Percentiles rank a stretch among this genome's conserved stretches.
Evolutionary conservation across 441 rosid species (phyloP).

Genomic region (Brassica hybrid): DNA sequence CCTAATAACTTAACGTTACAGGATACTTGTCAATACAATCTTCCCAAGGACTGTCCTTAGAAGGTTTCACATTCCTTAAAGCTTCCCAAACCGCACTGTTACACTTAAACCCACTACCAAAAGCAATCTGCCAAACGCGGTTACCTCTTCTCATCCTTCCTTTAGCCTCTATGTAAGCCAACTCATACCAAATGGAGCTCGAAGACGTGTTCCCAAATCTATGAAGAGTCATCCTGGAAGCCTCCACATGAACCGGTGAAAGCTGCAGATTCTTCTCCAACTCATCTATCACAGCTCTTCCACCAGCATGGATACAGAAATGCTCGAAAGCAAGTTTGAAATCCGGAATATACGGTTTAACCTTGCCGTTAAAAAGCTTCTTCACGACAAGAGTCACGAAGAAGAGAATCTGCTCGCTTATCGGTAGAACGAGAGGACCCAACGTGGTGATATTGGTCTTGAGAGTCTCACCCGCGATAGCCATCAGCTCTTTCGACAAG

Average conservation of each 20-base stretch:
- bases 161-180: conserved; percentile 68
- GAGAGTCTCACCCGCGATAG: conserved; percentile 73
- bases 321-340: conserved; percentile 79
- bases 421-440: conserved; percentile 75
- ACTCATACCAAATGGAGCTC: conserved; percentile 82
- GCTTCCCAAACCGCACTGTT: conserved; percentile 83
- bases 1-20: conserved; percentile 50
- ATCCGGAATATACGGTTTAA: conserved; percentile 74
- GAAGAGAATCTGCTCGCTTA: conserved; percentile 78
- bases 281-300: conserved; percentile 82
- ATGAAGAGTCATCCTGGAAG: conserved; percentile 78
- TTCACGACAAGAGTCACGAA: conserved; percentile 59
- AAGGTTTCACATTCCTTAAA: conserved; percentile 57
- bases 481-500: conserved; percentile 73
- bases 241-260: conserved; percentile 65
- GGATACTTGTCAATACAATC: conserved; percentile 69
- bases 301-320: conserved; percentile 80
- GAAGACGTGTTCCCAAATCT: conserved; percentile 81
- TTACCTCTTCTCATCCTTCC: conserved; percentile 63
- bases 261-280: conserved; percentile 79
- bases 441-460: conserved; percentile 73
- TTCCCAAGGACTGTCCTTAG: conserved; percentile 61
- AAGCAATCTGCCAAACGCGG: conserved; percentile 76
- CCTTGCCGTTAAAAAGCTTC: conserved; percentile 55
- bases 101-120: conserved; percentile 81